Evolutionary conservation across 2,329 filamentous ascomycete genomes (phyloP), one percentile per base, ranked within the genome.

Genomic region (Aspergillus sp.): DNA sequence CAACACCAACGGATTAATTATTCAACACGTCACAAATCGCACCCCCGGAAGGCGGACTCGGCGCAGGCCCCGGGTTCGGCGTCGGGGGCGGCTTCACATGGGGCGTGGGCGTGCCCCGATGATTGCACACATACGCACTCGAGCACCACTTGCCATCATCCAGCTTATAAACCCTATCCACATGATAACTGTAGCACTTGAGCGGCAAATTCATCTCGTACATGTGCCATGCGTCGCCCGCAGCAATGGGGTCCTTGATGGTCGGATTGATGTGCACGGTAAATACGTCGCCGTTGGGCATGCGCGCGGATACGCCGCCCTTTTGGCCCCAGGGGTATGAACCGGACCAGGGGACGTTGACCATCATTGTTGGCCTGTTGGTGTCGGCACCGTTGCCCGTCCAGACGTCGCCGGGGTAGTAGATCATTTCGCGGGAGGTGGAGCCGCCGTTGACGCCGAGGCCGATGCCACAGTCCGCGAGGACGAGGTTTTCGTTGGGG

Each of bases 401-500:
- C 48, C 48, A 50, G 29, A 50, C 48, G 20, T 50, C 41, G 48
- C 41, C 41, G 41, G 48, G 25, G 41, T 50, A 50, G 48, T 50
- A 50, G 29, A 50, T 50, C 48, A 50, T 50, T 38, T 50, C 48
- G 41, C 48, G 48, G 17, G 41, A 45, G 31, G 48, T 50, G 14
- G 47, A 50, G 47, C 47, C 47, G 25, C 47, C 47, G 38, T 44
- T 44, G 40, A 32, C 20, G 25, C 47, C 47, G 19, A 50, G 47
- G 47, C 47, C 47, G 40, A 50, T 50, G 16, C 47, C 47, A 40
- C 47, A 50, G 47, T 50, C 47, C n/a, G 47, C 47, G 14, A 48
- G 46, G 17, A 48, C 13, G 32, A 41, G 46, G 14, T 48, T 48
- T 25, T 48, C 46, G 34, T 38, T 38, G 34, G 34, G 34, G 34